Evolutionary conservation across 129 eudicot genomes (phyloP), one percentile per base, ranked within the genome.

Genomic region (Oenanthe sinensis): DNA sequence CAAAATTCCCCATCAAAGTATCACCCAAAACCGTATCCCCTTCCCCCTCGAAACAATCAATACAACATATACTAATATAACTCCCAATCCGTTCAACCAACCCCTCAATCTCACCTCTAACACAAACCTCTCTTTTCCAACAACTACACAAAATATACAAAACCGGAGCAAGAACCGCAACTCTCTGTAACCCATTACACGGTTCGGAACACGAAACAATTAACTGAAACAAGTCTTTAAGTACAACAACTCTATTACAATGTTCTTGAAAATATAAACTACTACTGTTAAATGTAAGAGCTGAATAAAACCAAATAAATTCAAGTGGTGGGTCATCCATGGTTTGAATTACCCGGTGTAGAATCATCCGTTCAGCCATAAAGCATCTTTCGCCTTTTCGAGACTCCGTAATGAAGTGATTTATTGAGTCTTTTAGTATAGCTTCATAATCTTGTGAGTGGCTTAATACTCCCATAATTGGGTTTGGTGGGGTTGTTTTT

Each of bases 311-410:
- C 97, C 93, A 91, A 81, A 86, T 79, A 75, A 89, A 73, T 28
- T 89, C 91, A 37, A 89, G 90, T 15, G 97, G 93, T 43, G 97
- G 97, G n/a, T 91, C 87, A 2, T 84, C 82, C 93, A 91, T 89
- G 17, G 91, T 80, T 75, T 89, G 93, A 77, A 87, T 84, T 75
- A 87, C 75, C 22, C 97, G 85, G 82, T 85, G 87, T 85, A 91
- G 86, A 77, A 89, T 91, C 19, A 89, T 82, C 82, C 85, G 82
- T 43, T 85, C 86, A 20, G 83, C 80, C 28, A 91, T 83, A 20
- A 89, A 91, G 71, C 89, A 86, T 26, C 86, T 77, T 74, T 84
- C 69, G 9, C 93, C 97, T 16, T 76, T 81, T 40, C 80, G 86
- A 81, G 80, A 83, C 43, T 83, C 83, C 6, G 82, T 65, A 75